Percentiles rank a stretch among this genome's conserved stretches.
phyloP scores from a whole-genome alignment of 257 asterid species.

The Prunella vulgaris region DNA sequence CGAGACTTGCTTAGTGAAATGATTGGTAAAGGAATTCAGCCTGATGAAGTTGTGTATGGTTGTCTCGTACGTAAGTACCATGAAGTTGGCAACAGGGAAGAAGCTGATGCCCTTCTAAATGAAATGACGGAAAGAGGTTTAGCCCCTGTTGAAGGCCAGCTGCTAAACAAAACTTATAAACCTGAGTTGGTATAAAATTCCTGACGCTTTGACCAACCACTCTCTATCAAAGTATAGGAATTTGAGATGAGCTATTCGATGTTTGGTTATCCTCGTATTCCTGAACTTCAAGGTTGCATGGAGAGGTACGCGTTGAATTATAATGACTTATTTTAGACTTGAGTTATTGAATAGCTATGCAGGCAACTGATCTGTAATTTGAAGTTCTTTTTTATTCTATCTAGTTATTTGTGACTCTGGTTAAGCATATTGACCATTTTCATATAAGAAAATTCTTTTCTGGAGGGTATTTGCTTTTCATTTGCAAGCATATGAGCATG shows the following conservation, averaged over 20 bases:
- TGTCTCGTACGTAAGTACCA: slow-evolving; percentile 65
- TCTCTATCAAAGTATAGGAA: slow-evolving; percentile 17
- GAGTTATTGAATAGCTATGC: background rate
- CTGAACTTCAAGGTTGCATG: slow-evolving; percentile 19
- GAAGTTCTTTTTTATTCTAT: background rate
- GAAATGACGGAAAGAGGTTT: slow-evolving; percentile 61
- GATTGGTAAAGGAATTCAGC: slow-evolving; percentile 64
- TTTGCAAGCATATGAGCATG: slow-evolving; percentile 1
- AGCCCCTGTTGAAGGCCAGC: slow-evolving; percentile 28
- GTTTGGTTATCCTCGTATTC: slow-evolving; percentile 11
- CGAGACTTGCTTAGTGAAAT: slow-evolving; percentile 63
- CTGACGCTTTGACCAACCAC: slow-evolving; percentile 16
- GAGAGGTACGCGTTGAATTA: slow-evolving; percentile 17
- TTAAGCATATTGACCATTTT: slow-evolving; percentile 1
- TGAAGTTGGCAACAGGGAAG: slow-evolving; percentile 57
- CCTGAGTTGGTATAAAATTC: slow-evolving; percentile 23
- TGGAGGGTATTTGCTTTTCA: background rate
- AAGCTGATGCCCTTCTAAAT: slow-evolving; percentile 53
- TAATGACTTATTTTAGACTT: slow-evolving; percentile 4
- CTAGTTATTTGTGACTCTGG: background rate
- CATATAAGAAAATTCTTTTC: background rate
- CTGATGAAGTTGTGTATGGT: slow-evolving; percentile 68
- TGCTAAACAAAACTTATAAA: slow-evolving; percentile 28
- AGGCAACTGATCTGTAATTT: background rate
- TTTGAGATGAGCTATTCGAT: slow-evolving; percentile 2